phyloP scores from a whole-genome alignment of 108 stramenopile genomes.

The Cyclotella kingstonii region DNA sequence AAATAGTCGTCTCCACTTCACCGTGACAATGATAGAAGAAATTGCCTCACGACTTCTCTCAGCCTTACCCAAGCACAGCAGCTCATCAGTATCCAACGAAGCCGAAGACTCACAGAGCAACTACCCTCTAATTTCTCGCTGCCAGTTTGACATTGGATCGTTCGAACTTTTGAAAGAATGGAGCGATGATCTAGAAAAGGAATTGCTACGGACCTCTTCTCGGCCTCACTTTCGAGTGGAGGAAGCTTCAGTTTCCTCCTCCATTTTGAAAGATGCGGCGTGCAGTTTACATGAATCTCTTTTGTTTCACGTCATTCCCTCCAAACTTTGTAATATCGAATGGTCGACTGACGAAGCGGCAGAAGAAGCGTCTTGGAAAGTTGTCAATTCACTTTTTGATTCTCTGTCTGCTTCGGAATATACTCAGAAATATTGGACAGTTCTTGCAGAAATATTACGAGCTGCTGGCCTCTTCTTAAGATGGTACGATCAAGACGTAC shows the following conservation, averaged over 20 bases:
- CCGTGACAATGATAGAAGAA: constrained; percentile 12
- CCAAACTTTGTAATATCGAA: neutral
- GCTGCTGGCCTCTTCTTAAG: constrained; percentile 36
- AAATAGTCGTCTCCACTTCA: neutral
- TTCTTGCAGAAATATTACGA: constrained; percentile 23
- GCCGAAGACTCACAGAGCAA: neutral
- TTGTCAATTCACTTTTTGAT: neutral
- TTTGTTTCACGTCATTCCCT: constrained; percentile 1
- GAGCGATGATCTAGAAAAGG: constrained; percentile 28
- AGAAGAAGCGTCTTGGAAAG: constrained; percentile 14
- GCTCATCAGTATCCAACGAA: neutral
- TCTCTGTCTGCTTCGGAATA: neutral
- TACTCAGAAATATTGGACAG: neutral
- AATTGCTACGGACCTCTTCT: constrained; percentile 11
- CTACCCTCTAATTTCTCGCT: neutral
- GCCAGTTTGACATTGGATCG: neutral
- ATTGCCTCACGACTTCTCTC: constrained; percentile 18
- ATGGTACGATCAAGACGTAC: constrained; percentile 17
- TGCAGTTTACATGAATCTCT: constrained; percentile 20
- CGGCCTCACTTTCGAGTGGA: neutral
- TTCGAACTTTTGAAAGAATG: constrained; percentile 18
- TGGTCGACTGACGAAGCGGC: constrained; percentile 27
- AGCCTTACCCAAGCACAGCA: constrained; percentile 1
- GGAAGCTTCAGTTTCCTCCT: neutral
- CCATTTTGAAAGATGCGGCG: constrained; percentile 8